Base-by-base conservation (phyloP, 1,139 yeast genomes). In the Pichia sp. region DNA sequence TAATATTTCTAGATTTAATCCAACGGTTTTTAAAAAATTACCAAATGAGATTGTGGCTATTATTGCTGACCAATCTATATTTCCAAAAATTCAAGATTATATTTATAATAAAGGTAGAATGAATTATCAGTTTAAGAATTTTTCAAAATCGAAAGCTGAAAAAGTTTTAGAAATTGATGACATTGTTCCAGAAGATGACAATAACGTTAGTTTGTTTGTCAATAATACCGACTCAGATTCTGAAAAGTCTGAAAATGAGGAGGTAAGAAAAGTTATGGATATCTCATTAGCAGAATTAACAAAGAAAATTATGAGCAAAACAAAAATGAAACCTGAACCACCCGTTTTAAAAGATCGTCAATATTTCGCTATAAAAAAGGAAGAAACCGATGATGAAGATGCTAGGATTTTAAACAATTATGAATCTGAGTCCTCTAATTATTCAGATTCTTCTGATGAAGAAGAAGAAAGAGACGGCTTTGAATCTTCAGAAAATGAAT, bases 31-130 rank as follows among this genome's bases (percentile, higher is more conserved):
- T 40, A 47, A 48, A 4, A 44, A 48, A 25, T 46, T 60, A 11
- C 62, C 62, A 1, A 56, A 53, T 44, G 62, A 57, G 11, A 37
- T 59, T 3, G 37, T 57, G 7, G 36, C 41, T 4, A 48, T 42
- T 6, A 31, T 56, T 4, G n/a, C 45, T 1, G 41, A 47, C 3
- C 30, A 42, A 4, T 42, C 53, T 5, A 37, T 51, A 1, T 57
- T 58, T 46, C 32, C 39, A n/a, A 47, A 43, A 11, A 35, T 58
- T 5, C 45, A 50, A n/a, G 44, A 48, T 10, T 47, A 49, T 34
- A 34, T 59, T 11, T 40, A 40, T 25, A 48, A 57, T 32, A 43
- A 42, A 11, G 49, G 54, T 10, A 51, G 64, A 53, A 52, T 59
- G 54, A 53, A 57, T 26, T 60, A 58, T 37, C 46, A 44, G 25